Evolutionary conservation across 2,329 filamentous ascomycete genomes (phyloP).

Genomic region (Microsporum canis): DNA sequence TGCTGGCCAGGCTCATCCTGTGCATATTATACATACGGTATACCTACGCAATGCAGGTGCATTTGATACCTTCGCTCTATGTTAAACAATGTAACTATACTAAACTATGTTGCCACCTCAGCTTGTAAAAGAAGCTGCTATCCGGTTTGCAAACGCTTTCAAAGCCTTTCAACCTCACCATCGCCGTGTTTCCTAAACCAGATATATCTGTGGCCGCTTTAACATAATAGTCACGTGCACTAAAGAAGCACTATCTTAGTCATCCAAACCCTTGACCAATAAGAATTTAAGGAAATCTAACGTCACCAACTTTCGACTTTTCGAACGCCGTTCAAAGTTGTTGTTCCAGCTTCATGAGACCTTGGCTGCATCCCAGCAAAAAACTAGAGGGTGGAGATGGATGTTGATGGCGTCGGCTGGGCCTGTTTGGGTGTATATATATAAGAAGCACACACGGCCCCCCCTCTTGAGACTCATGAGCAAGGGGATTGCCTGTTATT

Average conservation of each 20-base stretch:
- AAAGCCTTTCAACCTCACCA: neutral
- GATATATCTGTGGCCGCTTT: neutral
- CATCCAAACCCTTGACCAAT: neutral
- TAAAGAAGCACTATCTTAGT: neutral
- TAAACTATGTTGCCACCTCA: too few species aligned
- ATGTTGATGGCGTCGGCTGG: neutral
- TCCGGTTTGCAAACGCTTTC: too few species aligned
- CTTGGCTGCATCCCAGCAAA: neutral
- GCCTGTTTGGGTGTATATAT: neutral
- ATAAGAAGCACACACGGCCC: too few species aligned
- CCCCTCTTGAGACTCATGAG: too few species aligned
- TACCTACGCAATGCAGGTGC: too few species aligned
- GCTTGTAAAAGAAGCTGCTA: too few species aligned
- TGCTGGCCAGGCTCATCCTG: too few species aligned
- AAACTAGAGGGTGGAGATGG: neutral
- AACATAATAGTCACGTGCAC: neutral
- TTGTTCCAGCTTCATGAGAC: neutral
- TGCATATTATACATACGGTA: too few species aligned
- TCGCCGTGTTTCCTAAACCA: neutral
- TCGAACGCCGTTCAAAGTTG: neutral
- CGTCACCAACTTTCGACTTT: neutral
- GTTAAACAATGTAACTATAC: too few species aligned
- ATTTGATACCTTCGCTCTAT: too few species aligned
- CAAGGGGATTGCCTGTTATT: too few species aligned
- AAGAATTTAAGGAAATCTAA: conserved; percentile 6